These are phyloP conservation scores for Cryptosporidium sp. DNA, from an alignment of 169 alveolate species.

Conservation along the genomic window DNA sequence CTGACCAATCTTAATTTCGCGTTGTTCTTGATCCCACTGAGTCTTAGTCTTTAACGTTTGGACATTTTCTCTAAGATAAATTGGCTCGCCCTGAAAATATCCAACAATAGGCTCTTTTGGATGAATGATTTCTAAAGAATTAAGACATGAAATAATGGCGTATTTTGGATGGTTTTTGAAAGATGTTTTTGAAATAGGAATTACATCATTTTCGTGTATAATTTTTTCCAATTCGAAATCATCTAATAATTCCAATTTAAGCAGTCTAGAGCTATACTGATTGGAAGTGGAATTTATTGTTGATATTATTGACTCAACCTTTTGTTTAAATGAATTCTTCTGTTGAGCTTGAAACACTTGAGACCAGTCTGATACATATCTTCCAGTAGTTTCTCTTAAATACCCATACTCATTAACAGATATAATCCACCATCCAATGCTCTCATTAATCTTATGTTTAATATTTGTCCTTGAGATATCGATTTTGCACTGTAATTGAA, in stretches of 20 bases:
- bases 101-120: constrained; percentile 69
- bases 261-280: constrained; percentile 21
- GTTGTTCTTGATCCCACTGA: constrained; percentile 62
- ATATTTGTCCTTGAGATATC: constrained; percentile 54
- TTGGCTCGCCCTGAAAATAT: constrained; percentile 70
- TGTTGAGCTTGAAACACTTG: constrained; percentile 10
- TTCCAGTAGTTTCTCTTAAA: constrained; percentile 48
- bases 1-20: constrained; percentile 31
- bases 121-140: constrained; percentile 48
- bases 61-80: constrained; percentile 68
- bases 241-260: constrained; percentile 44
- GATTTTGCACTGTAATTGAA: constrained; percentile 10
- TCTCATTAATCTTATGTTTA: constrained; percentile 39
- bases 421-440: constrained; percentile 71
- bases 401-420: constrained; percentile 44
- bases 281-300: constrained; percentile 14
- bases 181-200: constrained; percentile 24
- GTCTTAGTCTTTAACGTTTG: constrained; percentile 32
- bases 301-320: not conserved
- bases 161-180: constrained; percentile 72
- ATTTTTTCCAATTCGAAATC: constrained; percentile 49
- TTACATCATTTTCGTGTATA: constrained; percentile 14
- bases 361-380: constrained; percentile 52
- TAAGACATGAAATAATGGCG: constrained; percentile 49
- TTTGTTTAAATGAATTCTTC: constrained; percentile 34